A percentile compares a stretch with the other conserved stretches of the same genome.
Conservation (phyloP, 306 rosid genomes). For the Fagus crenata region DNA sequence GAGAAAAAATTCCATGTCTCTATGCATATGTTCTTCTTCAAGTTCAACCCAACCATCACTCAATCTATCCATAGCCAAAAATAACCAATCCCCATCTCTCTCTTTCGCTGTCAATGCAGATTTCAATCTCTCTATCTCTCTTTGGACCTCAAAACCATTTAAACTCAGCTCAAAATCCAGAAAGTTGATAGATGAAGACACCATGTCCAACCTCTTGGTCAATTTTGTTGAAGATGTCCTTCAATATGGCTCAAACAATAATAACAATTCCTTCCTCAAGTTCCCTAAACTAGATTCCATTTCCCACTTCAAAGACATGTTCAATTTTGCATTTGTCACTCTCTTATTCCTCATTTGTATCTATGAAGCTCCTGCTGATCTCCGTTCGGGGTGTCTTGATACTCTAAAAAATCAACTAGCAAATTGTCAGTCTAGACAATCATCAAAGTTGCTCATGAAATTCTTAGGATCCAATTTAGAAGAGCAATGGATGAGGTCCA, state of each 20-base stretch:
- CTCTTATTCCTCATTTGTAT: conserved; percentile 72
- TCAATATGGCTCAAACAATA: conserved; percentile 67
- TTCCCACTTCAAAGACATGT: conserved; percentile 50
- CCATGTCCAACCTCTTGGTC: conserved; percentile 49
- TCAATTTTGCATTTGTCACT: conserved; percentile 66
- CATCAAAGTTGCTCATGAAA: conserved; percentile 63
- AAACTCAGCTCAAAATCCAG: conserved; percentile 36
- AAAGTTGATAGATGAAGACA: conserved; percentile 40
- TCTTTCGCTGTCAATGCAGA: conserved; percentile 60
- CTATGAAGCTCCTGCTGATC: conserved; percentile 70
- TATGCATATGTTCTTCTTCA: conserved; percentile 54
- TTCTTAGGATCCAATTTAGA: conserved; percentile 76
- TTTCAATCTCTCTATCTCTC: conserved; percentile 59
- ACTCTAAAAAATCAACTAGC: conserved; percentile 46
- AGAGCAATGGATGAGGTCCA: conserved; percentile 90
- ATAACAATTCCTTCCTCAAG: conserved; percentile 39
- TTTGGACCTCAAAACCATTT: conserved; percentile 80
- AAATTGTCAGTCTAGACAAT: conserved; percentile 44
- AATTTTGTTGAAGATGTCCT: conserved; percentile 68
- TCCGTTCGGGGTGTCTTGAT: conserved; percentile 56
- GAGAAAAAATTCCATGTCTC: conserved; percentile 52
- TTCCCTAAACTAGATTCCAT: conserved; percentile 47
- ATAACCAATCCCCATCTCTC: conserved; percentile 40
- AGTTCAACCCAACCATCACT: conserved; percentile 70
- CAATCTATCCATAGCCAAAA: conserved; percentile 54